These are phyloP conservation scores for Camillea tinctor DNA, from an alignment of 2,329 filamentous ascomycete species.

Conservation along the genomic window DNA sequence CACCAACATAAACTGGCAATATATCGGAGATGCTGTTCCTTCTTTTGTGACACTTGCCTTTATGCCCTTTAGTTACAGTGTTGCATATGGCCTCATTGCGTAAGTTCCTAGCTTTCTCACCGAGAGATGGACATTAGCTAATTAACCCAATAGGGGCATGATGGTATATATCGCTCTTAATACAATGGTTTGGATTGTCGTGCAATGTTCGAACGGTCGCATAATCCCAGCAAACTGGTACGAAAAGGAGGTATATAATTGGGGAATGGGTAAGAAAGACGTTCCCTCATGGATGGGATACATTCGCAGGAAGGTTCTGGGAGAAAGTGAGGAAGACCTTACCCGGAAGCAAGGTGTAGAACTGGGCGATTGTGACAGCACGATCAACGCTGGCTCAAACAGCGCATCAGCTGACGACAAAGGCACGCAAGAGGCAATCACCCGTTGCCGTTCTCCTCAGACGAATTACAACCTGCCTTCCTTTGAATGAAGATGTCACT, in stretches of 20 bases:
- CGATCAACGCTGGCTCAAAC: constrained; percentile 29
- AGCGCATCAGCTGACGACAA: constrained; percentile 28
- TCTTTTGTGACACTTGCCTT: constrained; percentile 74
- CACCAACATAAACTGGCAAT: constrained; percentile 72
- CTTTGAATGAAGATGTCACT: constrained; percentile 20
- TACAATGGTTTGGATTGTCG: constrained; percentile 49
- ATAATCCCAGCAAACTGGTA: constrained; percentile 53
- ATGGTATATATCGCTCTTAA: constrained; percentile 56
- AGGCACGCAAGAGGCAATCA: constrained; percentile 15
- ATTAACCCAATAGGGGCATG: constrained; percentile 41
- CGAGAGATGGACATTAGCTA: constrained; percentile 2
- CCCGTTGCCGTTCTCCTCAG: constrained; percentile 10
- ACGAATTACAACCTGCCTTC: constrained; percentile 23
- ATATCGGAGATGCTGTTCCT: constrained; percentile 72
- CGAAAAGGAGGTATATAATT: constrained; percentile 55
- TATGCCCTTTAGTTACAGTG: constrained; percentile 77
- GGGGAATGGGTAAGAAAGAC: constrained; percentile 50
- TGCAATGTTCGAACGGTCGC: constrained; percentile 44
- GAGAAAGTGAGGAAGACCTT: constrained; percentile 11
- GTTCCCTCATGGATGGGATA: constrained; percentile 58
- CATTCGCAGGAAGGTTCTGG: constrained; percentile 25
- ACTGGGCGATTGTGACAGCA: constrained; percentile 32
- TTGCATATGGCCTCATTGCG: constrained; percentile 75
- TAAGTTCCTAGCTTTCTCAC: constrained; percentile 36
- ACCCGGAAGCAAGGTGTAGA: constrained; percentile 31